Evolutionary conservation across 192 early-diverging fungal genomes (phyloP).

Genomic region (Phycomyces blakesleeanus): DNA sequence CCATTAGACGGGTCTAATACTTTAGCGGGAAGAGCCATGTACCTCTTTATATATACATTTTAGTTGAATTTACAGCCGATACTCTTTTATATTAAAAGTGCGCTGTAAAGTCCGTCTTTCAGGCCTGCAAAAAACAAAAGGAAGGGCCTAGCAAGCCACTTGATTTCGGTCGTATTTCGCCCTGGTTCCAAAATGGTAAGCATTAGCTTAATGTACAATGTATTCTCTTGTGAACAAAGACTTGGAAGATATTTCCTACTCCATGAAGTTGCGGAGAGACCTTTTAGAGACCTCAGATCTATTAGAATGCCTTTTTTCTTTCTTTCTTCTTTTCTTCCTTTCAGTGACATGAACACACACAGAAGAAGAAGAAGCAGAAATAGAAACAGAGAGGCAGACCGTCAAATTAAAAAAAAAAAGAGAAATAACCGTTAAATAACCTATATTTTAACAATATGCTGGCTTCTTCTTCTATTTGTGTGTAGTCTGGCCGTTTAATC

Average conservation of each 20-base stretch:
- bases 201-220: neutral
- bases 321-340: too few relatives aligned
- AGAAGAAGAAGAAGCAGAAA: neutral
- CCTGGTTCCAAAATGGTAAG: neutral
- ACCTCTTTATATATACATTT: too few relatives aligned
- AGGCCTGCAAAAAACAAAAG: neutral
- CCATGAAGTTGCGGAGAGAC: too few relatives aligned
- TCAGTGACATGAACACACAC: neutral
- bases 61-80: neutral
- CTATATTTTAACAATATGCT: neutral
- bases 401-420: too few relatives aligned
- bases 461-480: neutral
- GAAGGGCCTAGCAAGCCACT: neutral
- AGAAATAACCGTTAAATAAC: too few relatives aligned
- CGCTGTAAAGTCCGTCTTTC: neutral
- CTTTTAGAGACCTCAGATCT: too few relatives aligned
- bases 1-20: too few relatives aligned
- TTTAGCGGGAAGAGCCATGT: too few relatives aligned
- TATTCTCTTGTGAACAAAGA: neutral
- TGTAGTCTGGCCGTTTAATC: conserved; percentile 65
- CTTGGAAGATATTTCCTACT: too few relatives aligned
- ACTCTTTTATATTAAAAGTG: neutral
- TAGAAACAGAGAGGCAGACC: neutral
- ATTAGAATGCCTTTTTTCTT: too few relatives aligned
- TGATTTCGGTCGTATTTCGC: neutral